These are phyloP conservation scores for Candida oleophila DNA, from an alignment of 805 yeast genomes.

Conservation along the genomic window DNA sequence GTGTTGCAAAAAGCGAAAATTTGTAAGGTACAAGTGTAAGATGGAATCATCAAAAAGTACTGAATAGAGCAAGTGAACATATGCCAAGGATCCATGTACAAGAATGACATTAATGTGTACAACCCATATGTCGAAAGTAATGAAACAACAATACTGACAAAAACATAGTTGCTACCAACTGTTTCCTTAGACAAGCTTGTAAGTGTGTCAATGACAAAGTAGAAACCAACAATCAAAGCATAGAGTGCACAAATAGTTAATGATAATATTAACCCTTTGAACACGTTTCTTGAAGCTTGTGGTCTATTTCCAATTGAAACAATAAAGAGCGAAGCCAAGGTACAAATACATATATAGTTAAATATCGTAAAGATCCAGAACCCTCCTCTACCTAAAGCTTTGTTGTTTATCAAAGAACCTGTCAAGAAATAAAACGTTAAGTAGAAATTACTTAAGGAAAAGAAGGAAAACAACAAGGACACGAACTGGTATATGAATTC, in stretches of 20 bases:
- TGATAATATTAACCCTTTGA: conserved; percentile 67
- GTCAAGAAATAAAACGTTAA: conserved; percentile 91
- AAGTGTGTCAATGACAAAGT: conserved; percentile 64
- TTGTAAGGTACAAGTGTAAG: conserved; percentile 88
- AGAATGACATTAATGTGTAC: conserved; percentile 74
- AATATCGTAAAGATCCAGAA: conserved; percentile 79
- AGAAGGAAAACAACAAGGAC: conserved; percentile 82
- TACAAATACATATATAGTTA: conserved; percentile 81
- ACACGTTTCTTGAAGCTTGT: conserved; percentile 85
- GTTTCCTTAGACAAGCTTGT: conserved; percentile 38
- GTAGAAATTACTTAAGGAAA: conserved; percentile 88
- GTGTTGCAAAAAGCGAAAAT: conserved; percentile 97
- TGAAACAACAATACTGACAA: conserved; percentile 79
- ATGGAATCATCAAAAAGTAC: conserved; percentile 85
- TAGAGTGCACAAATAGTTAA: conserved; percentile 79
- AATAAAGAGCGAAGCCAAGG: conserved; percentile 82
- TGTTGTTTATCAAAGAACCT: conserved; percentile 62
- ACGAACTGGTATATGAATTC: conserved; percentile 84
- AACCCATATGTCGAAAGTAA: conserved; percentile 89
- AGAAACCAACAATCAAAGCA: conserved; percentile 79
- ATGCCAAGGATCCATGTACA: conserved; percentile 97
- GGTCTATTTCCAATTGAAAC: conserved; percentile 97
- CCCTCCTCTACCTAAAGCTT: conserved; percentile 65
- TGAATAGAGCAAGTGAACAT: conserved; percentile 82
- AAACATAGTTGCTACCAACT: conserved; percentile 40